Evolutionary conservation across 345 rosid species (phyloP), one percentile per base, ranked within the genome.

Genomic region (Corchorus capsularis): DNA sequence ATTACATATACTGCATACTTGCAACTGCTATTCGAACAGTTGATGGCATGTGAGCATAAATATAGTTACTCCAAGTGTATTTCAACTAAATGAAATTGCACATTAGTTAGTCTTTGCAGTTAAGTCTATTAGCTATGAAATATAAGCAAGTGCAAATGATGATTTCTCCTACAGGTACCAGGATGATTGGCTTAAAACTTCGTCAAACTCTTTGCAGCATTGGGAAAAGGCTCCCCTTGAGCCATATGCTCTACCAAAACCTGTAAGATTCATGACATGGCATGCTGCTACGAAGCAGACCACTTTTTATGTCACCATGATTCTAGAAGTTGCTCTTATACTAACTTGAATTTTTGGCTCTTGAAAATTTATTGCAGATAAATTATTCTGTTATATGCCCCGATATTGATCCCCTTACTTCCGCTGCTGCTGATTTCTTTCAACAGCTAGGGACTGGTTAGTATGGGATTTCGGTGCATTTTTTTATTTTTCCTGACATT

Each of bases 161-260:
- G 43, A 71, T 79, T 74, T 77, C 45, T 66, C 63, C 75, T 35
- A 73, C 78, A 96, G 99, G 85, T 96, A 96, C 86, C 99, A 96
- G 87, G 98, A 96, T 81, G 98, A 96, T 86, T 96, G 99, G 99
- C 94, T 96, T 60, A 94, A 92, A 85, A 83, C 94, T 77, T 90
- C 99, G 46, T 84, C 95, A 72, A 89, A 79, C 80, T 85, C 98
- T 77, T 82, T 96, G 79, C 93, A 92, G 79, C 82, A 84, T 52
- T 96, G 99, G 99, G 99, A 96, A 82, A 96, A 96, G 85, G 99
- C 98, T 75, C 99, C 99, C 76, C 82, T 96, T 78, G 98, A 96
- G 76, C 98, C 99, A 76, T 96, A 90, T 84, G 99, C 99, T 73
- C 84, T 78, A 50, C 86, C 85, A 75, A 96, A 96, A 85, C 90